Percentiles rank a stretch among this genome's conserved stretches.
Conservation (phyloP, 2,329 filamentous ascomycete genomes). For the Apiospora arundinis region DNA sequence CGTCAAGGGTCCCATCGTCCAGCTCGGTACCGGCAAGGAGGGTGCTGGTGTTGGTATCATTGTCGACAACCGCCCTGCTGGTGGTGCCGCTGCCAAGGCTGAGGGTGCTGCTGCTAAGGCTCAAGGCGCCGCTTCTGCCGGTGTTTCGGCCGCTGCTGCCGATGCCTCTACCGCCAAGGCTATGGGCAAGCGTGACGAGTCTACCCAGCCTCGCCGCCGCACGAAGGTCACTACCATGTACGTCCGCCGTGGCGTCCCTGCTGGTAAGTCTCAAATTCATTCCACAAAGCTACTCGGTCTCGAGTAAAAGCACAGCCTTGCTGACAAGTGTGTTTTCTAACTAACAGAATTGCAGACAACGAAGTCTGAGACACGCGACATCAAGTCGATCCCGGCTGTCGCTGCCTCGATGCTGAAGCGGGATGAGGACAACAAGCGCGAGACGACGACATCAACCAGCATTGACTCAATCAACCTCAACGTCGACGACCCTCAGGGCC, state of each 20-base stretch:
- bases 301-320: slow-evolving; percentile 21
- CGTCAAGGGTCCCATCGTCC: slow-evolving; percentile 45
- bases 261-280: slow-evolving; percentile 42
- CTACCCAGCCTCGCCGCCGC: slow-evolving; percentile 42
- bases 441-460: slow-evolving; percentile 31
- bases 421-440: slow-evolving; percentile 35
- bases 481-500: slow-evolving; percentile 49
- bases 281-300: background rate
- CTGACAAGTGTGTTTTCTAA: slow-evolving; percentile 31
- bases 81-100: slow-evolving; percentile 32
- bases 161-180: slow-evolving; percentile 25
- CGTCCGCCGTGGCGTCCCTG: slow-evolving; percentile 50
- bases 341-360: slow-evolving; percentile 36
- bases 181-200: slow-evolving; percentile 31
- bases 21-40: slow-evolving; percentile 48
- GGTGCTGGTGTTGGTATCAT: slow-evolving; percentile 49
- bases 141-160: slow-evolving; percentile 31
- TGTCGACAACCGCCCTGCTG: slow-evolving; percentile 40
- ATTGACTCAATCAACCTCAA: slow-evolving; percentile 53
- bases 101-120: slow-evolving; percentile 26
- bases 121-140: slow-evolving; percentile 22
- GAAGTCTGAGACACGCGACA: slow-evolving; percentile 34
- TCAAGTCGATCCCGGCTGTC: slow-evolving; percentile 32
- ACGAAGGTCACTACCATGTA: slow-evolving; percentile 56
- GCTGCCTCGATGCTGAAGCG: slow-evolving; percentile 29